Evolutionary conservation across 2,329 filamentous ascomycete genomes (phyloP).

Genomic region (Hypoxylon sp.): DNA sequence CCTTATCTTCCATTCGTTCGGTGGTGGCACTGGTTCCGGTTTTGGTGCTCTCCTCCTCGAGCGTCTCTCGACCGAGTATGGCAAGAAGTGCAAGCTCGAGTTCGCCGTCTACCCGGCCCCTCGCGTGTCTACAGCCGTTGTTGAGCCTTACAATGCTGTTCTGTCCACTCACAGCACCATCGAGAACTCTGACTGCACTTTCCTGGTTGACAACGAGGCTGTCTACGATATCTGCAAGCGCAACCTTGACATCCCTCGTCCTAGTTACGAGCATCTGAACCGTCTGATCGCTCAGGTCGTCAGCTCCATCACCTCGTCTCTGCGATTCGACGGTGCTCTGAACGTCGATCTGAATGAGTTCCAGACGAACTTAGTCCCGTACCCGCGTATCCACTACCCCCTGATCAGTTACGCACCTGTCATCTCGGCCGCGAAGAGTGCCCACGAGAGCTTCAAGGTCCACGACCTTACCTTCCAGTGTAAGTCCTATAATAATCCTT

Average conservation of each 20-base stretch:
- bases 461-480: conserved; percentile 82
- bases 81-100: conserved; percentile 84
- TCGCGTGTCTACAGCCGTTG: conserved; percentile 77
- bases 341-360: conserved; percentile 84
- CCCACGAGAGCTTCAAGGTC: conserved; percentile 90
- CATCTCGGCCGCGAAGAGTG: conserved; percentile 80
- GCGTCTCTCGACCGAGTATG: conserved; percentile 80
- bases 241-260: conserved; percentile 78
- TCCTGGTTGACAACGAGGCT: conserved; percentile 81
- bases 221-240: conserved; percentile 83
- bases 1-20: conserved; percentile 82
- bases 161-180: conserved; percentile 82
- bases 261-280: conserved; percentile 80
- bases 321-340: conserved; percentile 80
- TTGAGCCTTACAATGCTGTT: conserved; percentile 82
- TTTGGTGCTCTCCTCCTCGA: conserved; percentile 80
- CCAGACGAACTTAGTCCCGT: conserved; percentile 82
- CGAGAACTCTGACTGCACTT: conserved; percentile 84
- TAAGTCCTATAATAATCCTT: conserved; percentile 58
- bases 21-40: conserved; percentile 79
- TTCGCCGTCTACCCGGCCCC: conserved; percentile 81
- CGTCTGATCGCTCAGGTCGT: conserved; percentile 81
- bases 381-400: conserved; percentile 81
- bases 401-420: conserved; percentile 81
- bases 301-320: conserved; percentile 80